Evolutionary conservation across 2,329 filamentous ascomycete species (phyloP), one percentile per base, ranked within the genome.

Genomic region (Phyllachora maydis): DNA sequence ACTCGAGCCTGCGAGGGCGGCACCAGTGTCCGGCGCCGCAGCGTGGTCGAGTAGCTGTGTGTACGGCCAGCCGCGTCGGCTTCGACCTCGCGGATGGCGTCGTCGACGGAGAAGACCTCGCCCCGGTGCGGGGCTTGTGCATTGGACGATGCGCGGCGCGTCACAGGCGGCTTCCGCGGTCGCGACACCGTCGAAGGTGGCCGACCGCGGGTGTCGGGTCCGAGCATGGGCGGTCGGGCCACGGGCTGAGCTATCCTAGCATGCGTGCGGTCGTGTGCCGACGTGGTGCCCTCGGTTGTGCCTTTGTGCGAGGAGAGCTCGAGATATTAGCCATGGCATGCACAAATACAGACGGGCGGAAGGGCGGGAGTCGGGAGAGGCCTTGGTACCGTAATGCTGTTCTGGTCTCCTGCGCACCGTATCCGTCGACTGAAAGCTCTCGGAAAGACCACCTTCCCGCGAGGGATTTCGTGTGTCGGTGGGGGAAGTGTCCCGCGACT

Each of bases 101-200:
- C 85, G 41, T 95, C 83, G 22, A 79, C 79, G 0, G 83, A 93
- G 49, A 91, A 95, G 29, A 85, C 60, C 31, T 77, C 76, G 15
- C 83, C 78, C 25, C 79, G 73, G 41, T 85, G 68, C 3, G 81
- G 82, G 19, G 68, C 68, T 37, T 67, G 59, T 6, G 47, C 47
- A 27, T 65, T 77, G 13, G 79, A 81, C 2, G 79, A 85, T 28
- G 71, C 59, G 30, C 81, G 71, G 35, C 79, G 72, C 28, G 64
- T 46, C 46, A 85, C 65, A 8, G 63, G 50, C 11, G 81, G 81
- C 43, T 85, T 90, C 42, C 66, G 70, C 9, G 69, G 57, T 32
- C 61, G 57, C 13, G 47, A 43, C 16, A n/a, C n/a, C n/a, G n/a
- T n/a, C n/a, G n/a, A n/a, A n/a, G n/a, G n/a, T n/a, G n/a, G n/a